Evolutionary conservation across 2,329 filamentous ascomycete species (phyloP).

Genomic region (Helicocarpus griseus): DNA sequence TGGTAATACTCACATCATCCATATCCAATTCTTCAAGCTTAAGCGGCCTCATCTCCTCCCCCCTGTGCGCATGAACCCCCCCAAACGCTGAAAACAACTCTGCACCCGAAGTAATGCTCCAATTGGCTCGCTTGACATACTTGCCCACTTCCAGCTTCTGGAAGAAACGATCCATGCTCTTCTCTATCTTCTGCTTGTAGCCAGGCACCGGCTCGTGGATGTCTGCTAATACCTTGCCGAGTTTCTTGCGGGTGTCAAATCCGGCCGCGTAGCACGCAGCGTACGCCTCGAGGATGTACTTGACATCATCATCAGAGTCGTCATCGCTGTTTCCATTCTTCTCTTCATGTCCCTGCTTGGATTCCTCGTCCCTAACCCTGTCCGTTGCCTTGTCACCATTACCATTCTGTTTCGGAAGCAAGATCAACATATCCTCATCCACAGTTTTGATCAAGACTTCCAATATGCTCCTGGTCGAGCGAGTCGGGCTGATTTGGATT

Average conservation of each 20-base stretch:
- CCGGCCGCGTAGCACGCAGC: constrained; percentile 48
- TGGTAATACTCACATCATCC: constrained; percentile 27
- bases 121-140: constrained; percentile 48
- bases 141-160: constrained; percentile 43
- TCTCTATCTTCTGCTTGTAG: constrained; percentile 47
- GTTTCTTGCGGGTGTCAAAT: constrained; percentile 48
- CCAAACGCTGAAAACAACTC: constrained; percentile 33
- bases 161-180: constrained; percentile 55
- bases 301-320: constrained; percentile 14
- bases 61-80: constrained; percentile 21
- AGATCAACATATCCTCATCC: constrained; percentile 52
- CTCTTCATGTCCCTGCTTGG: constrained; percentile 5
- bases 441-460: constrained; percentile 42
- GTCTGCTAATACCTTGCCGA: constrained; percentile 41
- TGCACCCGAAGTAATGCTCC: constrained; percentile 31
- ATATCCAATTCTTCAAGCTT: constrained; percentile 34
- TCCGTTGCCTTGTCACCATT: constrained; percentile 18
- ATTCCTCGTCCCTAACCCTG: not conserved
- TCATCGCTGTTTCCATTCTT: not conserved
- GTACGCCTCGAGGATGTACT: constrained; percentile 49
- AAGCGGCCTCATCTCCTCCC: constrained; percentile 17
- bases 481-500: constrained; percentile 20
- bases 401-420: constrained; percentile 39
- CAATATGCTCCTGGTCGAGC: constrained; percentile 33
- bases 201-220: constrained; percentile 53